Conservation (phyloP, 352 stramenopile species). For the Globisporangium cederbergense region DNA sequence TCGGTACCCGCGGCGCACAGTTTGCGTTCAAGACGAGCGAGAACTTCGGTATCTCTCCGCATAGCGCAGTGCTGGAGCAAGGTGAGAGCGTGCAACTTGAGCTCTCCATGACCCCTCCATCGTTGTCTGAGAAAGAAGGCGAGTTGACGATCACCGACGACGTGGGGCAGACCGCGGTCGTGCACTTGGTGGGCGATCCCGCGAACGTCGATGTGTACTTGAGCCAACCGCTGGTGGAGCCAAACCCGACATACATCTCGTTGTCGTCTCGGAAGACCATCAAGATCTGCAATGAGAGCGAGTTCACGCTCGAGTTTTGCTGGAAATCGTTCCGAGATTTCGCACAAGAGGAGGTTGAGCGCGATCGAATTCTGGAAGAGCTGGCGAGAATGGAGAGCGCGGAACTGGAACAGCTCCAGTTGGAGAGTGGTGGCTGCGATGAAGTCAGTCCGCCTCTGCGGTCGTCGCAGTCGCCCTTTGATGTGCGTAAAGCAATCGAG, state of each 20-base stretch:
- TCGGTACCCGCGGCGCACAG: constrained; percentile 72
- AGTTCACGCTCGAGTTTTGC: constrained; percentile 88
- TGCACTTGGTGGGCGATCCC: constrained; percentile 67
- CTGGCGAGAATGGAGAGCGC: constrained; percentile 76
- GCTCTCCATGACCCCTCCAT: constrained; percentile 45
- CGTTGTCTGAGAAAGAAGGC: constrained; percentile 42
- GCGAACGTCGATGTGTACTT: constrained; percentile 91
- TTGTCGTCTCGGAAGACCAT: constrained; percentile 87
- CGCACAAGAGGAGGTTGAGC: constrained; percentile 78
- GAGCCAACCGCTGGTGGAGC: constrained; percentile 75
- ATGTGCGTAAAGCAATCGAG: constrained; percentile 62
- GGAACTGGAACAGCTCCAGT: constrained; percentile 66
- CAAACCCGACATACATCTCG: constrained; percentile 90
- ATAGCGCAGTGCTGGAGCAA: constrained; percentile 58
- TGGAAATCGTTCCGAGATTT: constrained; percentile 90
- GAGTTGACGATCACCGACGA: constrained; percentile 86
- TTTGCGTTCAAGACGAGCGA: constrained; percentile 73
- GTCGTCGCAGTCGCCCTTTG: constrained; percentile 48
- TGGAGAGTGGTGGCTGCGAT: constrained; percentile 23
- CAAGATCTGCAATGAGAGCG: constrained; percentile 92
- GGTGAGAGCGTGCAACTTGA: constrained; percentile 78
- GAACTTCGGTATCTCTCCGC: constrained; percentile 61
- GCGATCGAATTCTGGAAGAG: constrained; percentile 76
- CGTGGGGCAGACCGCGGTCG: constrained; percentile 61
- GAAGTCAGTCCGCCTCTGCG: constrained; percentile 19